Conservation (phyloP, 2,329 filamentous ascomycete genomes). For the Xylariaceae sp. region DNA sequence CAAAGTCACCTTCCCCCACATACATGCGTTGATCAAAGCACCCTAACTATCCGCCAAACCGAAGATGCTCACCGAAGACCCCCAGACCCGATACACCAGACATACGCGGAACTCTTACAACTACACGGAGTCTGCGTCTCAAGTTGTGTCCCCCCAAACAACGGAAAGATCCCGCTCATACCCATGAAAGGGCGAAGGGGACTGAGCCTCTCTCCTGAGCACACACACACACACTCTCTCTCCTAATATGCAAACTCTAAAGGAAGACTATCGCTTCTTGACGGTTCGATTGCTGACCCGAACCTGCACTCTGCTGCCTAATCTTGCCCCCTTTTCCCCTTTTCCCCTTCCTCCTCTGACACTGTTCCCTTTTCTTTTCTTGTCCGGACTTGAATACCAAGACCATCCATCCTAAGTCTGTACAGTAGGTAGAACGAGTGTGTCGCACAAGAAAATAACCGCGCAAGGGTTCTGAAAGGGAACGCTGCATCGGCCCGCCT, state of each 20-base stretch:
- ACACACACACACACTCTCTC: not conserved
- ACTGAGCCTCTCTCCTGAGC: too few relatives aligned
- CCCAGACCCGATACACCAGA: conserved; percentile 11
- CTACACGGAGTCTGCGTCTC: not conserved
- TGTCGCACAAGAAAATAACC: conserved; percentile 4
- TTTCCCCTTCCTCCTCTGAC: not conserved
- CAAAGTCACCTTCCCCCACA: too few relatives aligned
- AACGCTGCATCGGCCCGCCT: conserved; percentile 23
- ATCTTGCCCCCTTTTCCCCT: not conserved
- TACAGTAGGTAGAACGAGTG: too few relatives aligned
- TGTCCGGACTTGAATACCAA: too few relatives aligned
- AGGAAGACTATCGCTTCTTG: not conserved
- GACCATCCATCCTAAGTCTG: too few relatives aligned
- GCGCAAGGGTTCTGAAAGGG: not conserved
- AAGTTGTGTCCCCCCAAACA: not conserved
- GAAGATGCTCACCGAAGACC: too few relatives aligned
- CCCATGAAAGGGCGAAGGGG: not conserved
- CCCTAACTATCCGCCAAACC: too few relatives aligned
- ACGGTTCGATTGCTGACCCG: conserved; percentile 28
- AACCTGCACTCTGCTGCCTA: conserved; percentile 1
- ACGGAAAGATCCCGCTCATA: not conserved
- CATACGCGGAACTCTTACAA: not conserved
- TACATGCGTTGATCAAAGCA: too few relatives aligned
- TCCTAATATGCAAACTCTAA: not conserved
- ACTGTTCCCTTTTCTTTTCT: not conserved